Percentiles rank a stretch among this genome's conserved stretches.
Conservation (phyloP, 2,329 filamentous ascomycete genomes). For the Cyphellophora attinorum region DNA sequence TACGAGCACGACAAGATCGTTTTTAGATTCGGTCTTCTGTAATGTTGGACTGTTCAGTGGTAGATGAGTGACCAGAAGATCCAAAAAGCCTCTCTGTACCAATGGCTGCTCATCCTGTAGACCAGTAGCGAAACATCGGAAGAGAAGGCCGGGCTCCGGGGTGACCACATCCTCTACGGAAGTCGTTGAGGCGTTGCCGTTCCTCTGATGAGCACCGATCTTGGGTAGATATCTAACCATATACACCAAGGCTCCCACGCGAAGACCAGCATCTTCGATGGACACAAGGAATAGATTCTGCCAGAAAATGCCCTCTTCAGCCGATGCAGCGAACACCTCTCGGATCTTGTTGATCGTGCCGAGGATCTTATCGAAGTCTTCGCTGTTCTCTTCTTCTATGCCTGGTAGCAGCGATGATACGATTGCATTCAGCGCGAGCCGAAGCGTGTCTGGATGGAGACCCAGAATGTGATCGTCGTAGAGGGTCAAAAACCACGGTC, state of each 20-base stretch:
- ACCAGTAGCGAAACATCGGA: constrained; percentile 87
- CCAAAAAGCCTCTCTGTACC: constrained; percentile 88
- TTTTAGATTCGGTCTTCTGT: constrained; percentile 60
- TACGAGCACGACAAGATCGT: constrained; percentile 73
- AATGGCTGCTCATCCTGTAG: constrained; percentile 79
- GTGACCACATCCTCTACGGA: constrained; percentile 60
- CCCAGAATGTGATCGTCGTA: constrained; percentile 71
- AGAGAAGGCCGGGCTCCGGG: constrained; percentile 80
- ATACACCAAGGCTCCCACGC: constrained; percentile 81
- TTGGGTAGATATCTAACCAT: constrained; percentile 69
- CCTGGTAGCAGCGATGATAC: constrained; percentile 84
- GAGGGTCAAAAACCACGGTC: constrained; percentile 73
- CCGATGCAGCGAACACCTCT: constrained; percentile 50
- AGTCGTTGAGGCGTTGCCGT: constrained; percentile 23
- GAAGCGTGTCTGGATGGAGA: constrained; percentile 60
- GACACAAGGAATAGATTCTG: constrained; percentile 92
- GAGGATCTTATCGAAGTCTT: constrained; percentile 87
- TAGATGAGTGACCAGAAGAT: constrained; percentile 81
- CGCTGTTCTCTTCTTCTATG: constrained; percentile 89
- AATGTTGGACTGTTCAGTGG: constrained; percentile 75
- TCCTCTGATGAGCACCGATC: constrained; percentile 37
- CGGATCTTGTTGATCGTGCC: constrained; percentile 71
- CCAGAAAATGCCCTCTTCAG: constrained; percentile 86
- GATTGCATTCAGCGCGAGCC: constrained; percentile 82
- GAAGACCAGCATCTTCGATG: constrained; percentile 77